Evolutionary conservation across 2,329 filamentous ascomycete genomes (phyloP).

Genomic region (Alternaria atra): DNA sequence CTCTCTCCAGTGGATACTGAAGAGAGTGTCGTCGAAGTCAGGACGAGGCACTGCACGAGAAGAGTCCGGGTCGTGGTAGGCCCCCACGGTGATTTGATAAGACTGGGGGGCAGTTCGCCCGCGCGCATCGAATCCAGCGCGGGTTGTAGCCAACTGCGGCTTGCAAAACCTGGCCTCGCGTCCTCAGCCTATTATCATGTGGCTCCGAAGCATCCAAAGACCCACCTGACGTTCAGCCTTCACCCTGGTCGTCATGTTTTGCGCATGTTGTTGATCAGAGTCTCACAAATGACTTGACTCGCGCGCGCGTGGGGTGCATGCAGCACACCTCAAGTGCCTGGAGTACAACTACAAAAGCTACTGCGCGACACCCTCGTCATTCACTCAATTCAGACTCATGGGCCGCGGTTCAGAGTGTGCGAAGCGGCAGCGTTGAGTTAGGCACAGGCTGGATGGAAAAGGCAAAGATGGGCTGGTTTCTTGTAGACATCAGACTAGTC

Average conservation of each 20-base stretch:
- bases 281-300: conserved; percentile 15
- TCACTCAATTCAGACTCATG: background rate
- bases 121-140: conserved; percentile 15
- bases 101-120: conserved; percentile 14
- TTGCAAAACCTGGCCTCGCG: conserved; percentile 8
- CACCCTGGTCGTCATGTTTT: background rate
- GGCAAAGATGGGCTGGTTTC: conserved; percentile 7
- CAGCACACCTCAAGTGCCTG: background rate
- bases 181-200: conserved; percentile 13
- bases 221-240: conserved; percentile 11
- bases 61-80: conserved; percentile 12
- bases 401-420: conserved; percentile 2
- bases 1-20: conserved; percentile 11
- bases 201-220: background rate
- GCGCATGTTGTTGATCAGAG: background rate
- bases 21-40: conserved; percentile 16
- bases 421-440: background rate
- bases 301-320: background rate
- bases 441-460: background rate
- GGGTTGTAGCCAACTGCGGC: conserved; percentile 3
- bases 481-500: conserved; percentile 9
- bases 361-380: conserved; percentile 5
- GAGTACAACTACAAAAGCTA: background rate
- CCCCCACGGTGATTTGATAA: conserved; percentile 31
- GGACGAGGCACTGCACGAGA: conserved; percentile 18